Base-by-base conservation (phyloP, 441 rosid species). In the Populus hybrid region DNA sequence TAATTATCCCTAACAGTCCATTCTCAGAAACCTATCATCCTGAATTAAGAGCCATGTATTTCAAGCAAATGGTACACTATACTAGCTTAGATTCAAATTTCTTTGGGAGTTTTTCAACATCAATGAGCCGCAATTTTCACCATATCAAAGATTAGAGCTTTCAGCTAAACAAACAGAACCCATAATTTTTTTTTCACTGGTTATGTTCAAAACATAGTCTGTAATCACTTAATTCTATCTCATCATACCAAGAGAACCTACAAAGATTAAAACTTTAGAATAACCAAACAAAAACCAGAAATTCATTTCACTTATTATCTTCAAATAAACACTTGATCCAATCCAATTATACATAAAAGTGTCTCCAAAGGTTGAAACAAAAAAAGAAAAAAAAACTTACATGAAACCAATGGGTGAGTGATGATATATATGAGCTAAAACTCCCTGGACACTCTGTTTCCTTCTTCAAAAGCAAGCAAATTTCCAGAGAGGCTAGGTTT, bases 311-410 rank as follows among this genome's bases (percentile, higher is more conserved):
- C 42, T 6, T 11, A 16, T 8, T 50, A 24, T 26, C 36, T 8
- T 14, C 33, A 29, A 68, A 24, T 26, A 64, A 42, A 67, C 20
- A 16, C 71, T 23, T 63, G 8, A 28, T 65, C 71, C 71, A 66
- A 75, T 16, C 65, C 69, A 53, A 68, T 73, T 35, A 50, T 69
- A 79, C 66, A 40, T 63, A 73, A 42, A 76, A 29, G 50, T 28
- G 61, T 78, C 33, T 74, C 7, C 16, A n/a, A n/a, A 40, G 10
- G 28, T 3, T 29, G 4, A 31, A 56, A 73, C 65, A 1, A 28
- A 82, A 50, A 20, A n/a, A n/a, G n/a, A 28, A 42, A 31, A 12
- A 9, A 67, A 7, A 74, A 80, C 88, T 82, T 78, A 86, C 88
- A 76, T 53, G 31, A 69, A 74, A 68, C 64, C 64, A 64, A 56